Percentiles rank a stretch among this genome's conserved stretches.
These are phyloP conservation scores for Carpinus fangiana DNA, from an alignment of 306 rosid genomes.

Conservation along the genomic window DNA sequence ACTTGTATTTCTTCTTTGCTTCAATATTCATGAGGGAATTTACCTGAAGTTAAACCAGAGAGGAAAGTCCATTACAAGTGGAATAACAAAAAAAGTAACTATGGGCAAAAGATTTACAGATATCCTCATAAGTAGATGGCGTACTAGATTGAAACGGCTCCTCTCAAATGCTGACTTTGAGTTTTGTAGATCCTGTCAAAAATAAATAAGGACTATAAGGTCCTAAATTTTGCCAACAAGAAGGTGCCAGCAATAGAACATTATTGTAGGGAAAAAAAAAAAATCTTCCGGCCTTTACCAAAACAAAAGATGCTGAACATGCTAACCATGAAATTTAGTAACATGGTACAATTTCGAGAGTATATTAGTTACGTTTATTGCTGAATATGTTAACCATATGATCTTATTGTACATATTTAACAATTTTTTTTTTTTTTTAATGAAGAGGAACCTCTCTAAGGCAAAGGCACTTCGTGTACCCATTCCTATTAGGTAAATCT, in stretches of 20 bases:
- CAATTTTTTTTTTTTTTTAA: too few species aligned
- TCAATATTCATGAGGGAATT: conserved; percentile 85
- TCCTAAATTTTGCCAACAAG: conserved; percentile 1
- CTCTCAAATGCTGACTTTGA: conserved; percentile 94
- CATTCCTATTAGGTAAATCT: too few species aligned
- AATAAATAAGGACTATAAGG: conserved; percentile 22
- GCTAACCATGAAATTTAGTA: background rate
- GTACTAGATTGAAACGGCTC: conserved; percentile 97
- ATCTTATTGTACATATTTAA: background rate
- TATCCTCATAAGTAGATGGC: conserved; percentile 40
- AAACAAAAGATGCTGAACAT: background rate
- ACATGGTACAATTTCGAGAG: background rate
- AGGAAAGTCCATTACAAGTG: conserved; percentile 40
- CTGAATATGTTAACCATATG: too few species aligned
- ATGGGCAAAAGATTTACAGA: conserved; percentile 9
- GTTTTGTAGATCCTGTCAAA: conserved; percentile 82
- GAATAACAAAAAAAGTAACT: conserved; percentile 23
- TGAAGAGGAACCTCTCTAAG: too few species aligned
- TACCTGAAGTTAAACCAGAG: conserved; percentile 81
- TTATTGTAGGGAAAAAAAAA: background rate
- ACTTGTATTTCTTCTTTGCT: conserved; percentile 91
- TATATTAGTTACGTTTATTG: too few species aligned
- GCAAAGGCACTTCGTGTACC: too few species aligned
- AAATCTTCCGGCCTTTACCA: background rate
- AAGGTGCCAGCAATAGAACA: background rate